Conservation (phyloP, 345 rosid genomes). For the Raphanus raphanistrum region DNA sequence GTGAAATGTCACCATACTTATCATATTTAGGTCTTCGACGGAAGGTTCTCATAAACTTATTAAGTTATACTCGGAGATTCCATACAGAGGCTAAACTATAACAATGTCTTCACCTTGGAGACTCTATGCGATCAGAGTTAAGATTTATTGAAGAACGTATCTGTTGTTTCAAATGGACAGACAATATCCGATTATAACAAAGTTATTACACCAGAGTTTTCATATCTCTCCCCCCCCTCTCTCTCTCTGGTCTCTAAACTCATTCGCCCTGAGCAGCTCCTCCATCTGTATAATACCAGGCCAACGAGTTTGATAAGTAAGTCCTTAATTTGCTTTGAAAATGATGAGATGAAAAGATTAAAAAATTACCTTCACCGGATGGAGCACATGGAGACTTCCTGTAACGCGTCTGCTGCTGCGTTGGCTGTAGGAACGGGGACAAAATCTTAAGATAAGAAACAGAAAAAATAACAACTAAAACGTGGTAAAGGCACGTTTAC, state of each 20-base stretch:
- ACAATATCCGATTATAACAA: constrained; percentile 28
- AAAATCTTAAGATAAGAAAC: background rate
- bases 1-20: background rate
- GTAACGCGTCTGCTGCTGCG: constrained; percentile 96
- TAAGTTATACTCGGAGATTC: background rate
- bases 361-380: constrained; percentile 67
- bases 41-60: background rate
- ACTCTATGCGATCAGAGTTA: constrained; percentile 17
- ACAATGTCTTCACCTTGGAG: constrained; percentile 10
- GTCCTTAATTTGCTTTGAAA: background rate
- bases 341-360: background rate
- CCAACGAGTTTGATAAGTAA: background rate
- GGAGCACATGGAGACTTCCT: constrained; percentile 94
- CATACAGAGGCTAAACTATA: background rate
- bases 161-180: constrained; percentile 21
- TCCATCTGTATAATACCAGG: constrained; percentile 47
- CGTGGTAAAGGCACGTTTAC: constrained; percentile 39
- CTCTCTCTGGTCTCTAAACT: constrained; percentile 39
- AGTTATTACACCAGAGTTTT: constrained; percentile 23
- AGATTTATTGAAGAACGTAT: constrained; percentile 12
- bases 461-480: background rate
- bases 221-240: constrained; percentile 36
- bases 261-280: constrained; percentile 65
- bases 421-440: constrained; percentile 56
- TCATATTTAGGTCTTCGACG: background rate